Evolutionary conservation across 1,139 yeast genomes (phyloP), one percentile per base, ranked within the genome.

Genomic region (Candida sanyaensis): DNA sequence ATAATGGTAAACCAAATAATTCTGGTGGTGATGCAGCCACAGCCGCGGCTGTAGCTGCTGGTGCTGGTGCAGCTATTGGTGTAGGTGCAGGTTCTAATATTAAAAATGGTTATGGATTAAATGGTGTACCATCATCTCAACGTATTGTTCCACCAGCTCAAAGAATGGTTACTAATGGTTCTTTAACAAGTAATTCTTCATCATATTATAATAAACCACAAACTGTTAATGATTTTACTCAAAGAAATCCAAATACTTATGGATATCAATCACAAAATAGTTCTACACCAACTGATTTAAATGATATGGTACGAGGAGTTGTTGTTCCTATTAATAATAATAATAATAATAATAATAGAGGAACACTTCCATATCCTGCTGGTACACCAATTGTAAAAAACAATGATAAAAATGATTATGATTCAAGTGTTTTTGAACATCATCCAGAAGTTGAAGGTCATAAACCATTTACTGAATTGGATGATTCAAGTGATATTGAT

Each of bases 381-480:
- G 42, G 38, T n/a, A 42, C 44, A n/a, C 38, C 39, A 30, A 17
- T 31, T n/a, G 37, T 31, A 17, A 40, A 31, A 10, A 45, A 27
- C 33, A 41, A 38, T 17, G 37, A 28, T 24, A 42, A n/a, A 6
- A 24, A 32, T 8, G 41, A 40, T 41, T 48, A 52, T 17, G 50
- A 49, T 34, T 37, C 46, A 42, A 50, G 55, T 31, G 79, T 73
- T 5, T 74, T 74, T 58, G 78, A 73, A 53, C 78, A 73, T 52
- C 78, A 73, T 50, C 77, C 78, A 1, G 73, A 65, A 52, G 78
- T 73, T 4, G 78, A 74, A 50, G 79, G 78, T 7, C 79, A 74
- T 56, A 68, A 70, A 53, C 79, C 78, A n/a, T 74, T 74, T 50
- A 73, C 78, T 10, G 78, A 74, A 52, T 55, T 74, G 50, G 69